A percentile compares a stretch with the other conserved stretches of the same genome.
phyloP scores from a whole-genome alignment of 2,329 filamentous ascomycete genomes.

The Talaromyces verruculosus region DNA sequence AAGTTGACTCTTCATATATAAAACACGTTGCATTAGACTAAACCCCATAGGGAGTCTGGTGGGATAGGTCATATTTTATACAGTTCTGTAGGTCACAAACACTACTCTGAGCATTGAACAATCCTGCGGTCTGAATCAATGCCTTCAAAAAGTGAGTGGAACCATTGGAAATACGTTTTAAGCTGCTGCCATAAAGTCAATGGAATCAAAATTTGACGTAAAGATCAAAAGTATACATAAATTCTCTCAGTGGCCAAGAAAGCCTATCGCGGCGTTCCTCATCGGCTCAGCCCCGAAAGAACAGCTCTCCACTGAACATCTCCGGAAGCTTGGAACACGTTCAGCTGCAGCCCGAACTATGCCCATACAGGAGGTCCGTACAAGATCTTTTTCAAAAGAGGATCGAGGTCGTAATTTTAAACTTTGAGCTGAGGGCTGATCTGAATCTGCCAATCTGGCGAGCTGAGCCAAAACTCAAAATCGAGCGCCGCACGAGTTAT shows the following conservation, averaged over 20 bases:
- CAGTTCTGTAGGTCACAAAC: background rate
- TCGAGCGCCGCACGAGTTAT: background rate
- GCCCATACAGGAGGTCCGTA: background rate
- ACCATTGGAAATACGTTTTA: background rate
- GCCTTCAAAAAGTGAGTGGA: background rate
- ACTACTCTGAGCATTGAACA: background rate
- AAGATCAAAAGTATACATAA: background rate
- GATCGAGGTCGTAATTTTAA: background rate
- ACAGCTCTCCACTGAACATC: background rate
- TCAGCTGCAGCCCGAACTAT: background rate
- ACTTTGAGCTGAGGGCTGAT: background rate
- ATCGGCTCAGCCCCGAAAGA: background rate
- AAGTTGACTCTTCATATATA: background rate
- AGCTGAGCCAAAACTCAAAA: background rate
- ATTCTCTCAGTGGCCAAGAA: background rate
- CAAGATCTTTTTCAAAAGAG: background rate
- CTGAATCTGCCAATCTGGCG: background rate
- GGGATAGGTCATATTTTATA: background rate
- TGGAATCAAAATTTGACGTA: background rate
- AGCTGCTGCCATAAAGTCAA: background rate
- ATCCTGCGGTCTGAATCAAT: background rate
- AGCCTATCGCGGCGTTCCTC: background rate
- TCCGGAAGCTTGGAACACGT: background rate
- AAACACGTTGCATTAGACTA: background rate
- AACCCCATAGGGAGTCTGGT: background rate